phyloP scores from a whole-genome alignment of 2,329 filamentous ascomycete species.

The Pseudogymnoascus sp. region DNA sequence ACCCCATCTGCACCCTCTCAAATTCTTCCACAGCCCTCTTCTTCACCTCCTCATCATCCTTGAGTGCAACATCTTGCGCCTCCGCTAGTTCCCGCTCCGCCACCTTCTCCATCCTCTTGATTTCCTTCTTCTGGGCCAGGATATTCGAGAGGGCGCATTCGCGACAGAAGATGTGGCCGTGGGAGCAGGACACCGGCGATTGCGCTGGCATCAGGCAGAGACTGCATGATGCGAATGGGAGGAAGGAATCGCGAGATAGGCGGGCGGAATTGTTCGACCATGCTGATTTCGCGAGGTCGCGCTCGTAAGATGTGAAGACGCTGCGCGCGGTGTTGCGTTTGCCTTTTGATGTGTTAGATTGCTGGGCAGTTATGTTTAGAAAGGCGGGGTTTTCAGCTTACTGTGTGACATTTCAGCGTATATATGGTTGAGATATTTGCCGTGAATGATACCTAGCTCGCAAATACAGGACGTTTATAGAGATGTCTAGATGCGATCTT shows the following conservation, averaged over 20 bases:
- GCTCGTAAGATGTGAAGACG: constrained; percentile 91
- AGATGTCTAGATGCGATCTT: neutral
- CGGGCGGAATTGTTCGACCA: constrained; percentile 83
- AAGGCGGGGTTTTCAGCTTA: constrained; percentile 28
- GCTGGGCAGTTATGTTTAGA: neutral
- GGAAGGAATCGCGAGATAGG: constrained; percentile 82
- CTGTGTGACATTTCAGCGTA: constrained; percentile 43
- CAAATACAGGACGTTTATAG: neutral
- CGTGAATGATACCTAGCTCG: neutral
- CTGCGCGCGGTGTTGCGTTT: constrained; percentile 89
- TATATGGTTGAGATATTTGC: neutral
- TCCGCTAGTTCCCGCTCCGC: constrained; percentile 58
- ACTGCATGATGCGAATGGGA: constrained; percentile 82
- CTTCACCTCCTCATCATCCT: constrained; percentile 63
- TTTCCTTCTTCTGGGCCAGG: constrained; percentile 85
- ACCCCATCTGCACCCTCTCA: constrained; percentile 73
- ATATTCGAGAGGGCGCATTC: constrained; percentile 91
- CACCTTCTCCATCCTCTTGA: constrained; percentile 69
- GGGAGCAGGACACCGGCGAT: constrained; percentile 74
- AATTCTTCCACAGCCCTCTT: constrained; percentile 72
- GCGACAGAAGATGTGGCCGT: constrained; percentile 88
- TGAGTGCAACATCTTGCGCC: constrained; percentile 50
- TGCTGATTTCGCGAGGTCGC: constrained; percentile 69
- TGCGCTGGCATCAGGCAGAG: constrained; percentile 78
- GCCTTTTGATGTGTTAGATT: constrained; percentile 36